phyloP scores from a whole-genome alignment of 768 basidiomycete species.

The Gautieria morchelliformis region DNA sequence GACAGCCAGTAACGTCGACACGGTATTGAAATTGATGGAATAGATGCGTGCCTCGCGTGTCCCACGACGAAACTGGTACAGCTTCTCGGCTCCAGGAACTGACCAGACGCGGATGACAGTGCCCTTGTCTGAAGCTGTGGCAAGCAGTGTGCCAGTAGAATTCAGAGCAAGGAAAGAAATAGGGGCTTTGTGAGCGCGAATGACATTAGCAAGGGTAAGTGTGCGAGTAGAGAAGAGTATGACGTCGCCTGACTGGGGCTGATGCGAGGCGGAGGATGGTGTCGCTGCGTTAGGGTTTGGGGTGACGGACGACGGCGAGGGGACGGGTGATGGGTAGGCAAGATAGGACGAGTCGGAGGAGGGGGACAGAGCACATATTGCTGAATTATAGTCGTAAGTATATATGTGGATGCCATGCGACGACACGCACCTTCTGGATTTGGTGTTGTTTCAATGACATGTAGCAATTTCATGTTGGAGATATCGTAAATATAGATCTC shows the following conservation, averaged over 20 bases:
- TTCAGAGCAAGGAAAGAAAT: slow-evolving; percentile 84
- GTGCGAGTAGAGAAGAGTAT: slow-evolving; percentile 91
- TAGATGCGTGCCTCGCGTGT: slow-evolving; percentile 81
- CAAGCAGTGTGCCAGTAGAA: slow-evolving; percentile 78
- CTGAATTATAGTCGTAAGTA: slow-evolving; percentile 30
- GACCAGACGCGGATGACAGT: slow-evolving; percentile 96
- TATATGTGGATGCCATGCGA: background rate
- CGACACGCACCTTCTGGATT: slow-evolving; percentile 77
- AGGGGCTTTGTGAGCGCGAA: slow-evolving; percentile 94
- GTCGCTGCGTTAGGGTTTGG: slow-evolving; percentile 30
- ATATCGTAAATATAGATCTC: slow-evolving; percentile 99
- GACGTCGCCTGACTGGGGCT: slow-evolving; percentile 68
- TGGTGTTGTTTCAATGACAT: slow-evolving; percentile 93
- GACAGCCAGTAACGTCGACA: slow-evolving; percentile 78
- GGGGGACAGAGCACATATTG: slow-evolving; percentile 90
- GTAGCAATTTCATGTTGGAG: slow-evolving; percentile 93
- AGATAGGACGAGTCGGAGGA: slow-evolving; percentile 90
- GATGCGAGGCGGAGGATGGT: slow-evolving; percentile 27
- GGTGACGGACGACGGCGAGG: slow-evolving; percentile 62
- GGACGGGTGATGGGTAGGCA: slow-evolving; percentile 92
- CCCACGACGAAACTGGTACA: slow-evolving; percentile 92
- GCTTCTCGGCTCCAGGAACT: slow-evolving; percentile 82
- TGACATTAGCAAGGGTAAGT: slow-evolving; percentile 87
- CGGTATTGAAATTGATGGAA: slow-evolving; percentile 76
- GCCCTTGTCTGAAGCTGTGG: slow-evolving; percentile 89